phyloP scores from a whole-genome alignment of 495 filamentous ascomycete genomes.

The Durotheca rogersii region DNA sequence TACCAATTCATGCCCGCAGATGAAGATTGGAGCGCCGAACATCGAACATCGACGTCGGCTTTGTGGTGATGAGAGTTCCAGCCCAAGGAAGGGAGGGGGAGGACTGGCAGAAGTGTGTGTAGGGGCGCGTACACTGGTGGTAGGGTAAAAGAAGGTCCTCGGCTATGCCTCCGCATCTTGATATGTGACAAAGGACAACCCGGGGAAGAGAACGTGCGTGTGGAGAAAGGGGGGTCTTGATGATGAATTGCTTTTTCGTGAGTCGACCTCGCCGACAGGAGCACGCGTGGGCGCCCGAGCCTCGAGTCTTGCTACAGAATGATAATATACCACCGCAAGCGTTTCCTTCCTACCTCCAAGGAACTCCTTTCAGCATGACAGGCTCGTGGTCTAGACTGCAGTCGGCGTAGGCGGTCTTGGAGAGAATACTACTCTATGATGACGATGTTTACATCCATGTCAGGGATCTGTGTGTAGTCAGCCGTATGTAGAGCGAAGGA shows the following conservation, averaged over 20 bases:
- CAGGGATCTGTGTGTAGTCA: constrained; percentile 8
- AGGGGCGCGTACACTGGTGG: no score
- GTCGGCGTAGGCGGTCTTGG: constrained; percentile 28
- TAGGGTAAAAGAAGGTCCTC: no score
- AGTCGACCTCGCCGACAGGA: constrained; percentile 13
- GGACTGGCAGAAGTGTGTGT: constrained; percentile 28
- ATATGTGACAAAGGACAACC: constrained; percentile 19
- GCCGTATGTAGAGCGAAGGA: not conserved
- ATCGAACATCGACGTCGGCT: constrained; percentile 12
- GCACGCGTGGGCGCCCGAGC: constrained; percentile 23
- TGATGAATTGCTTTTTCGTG: constrained; percentile 18
- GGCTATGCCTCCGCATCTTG: constrained; percentile 7
- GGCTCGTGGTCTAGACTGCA: constrained; percentile 31
- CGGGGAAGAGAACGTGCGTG: constrained; percentile 21
- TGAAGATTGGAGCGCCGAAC: constrained; percentile 21
- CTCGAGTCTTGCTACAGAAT: constrained; percentile 10
- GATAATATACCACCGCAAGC: constrained; percentile 28
- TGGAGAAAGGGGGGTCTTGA: constrained; percentile 18
- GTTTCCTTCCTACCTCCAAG: constrained; percentile 6
- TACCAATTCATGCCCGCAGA: constrained; percentile 24
- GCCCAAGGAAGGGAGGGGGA: constrained; percentile 8
- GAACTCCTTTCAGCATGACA: constrained; percentile 20
- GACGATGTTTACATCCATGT: constrained; percentile 11
- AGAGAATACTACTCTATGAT: constrained; percentile 20
- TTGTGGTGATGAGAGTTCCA: constrained; percentile 1